Conservation (phyloP, 139 green algal genomes). For the Gonium pectorale region DNA sequence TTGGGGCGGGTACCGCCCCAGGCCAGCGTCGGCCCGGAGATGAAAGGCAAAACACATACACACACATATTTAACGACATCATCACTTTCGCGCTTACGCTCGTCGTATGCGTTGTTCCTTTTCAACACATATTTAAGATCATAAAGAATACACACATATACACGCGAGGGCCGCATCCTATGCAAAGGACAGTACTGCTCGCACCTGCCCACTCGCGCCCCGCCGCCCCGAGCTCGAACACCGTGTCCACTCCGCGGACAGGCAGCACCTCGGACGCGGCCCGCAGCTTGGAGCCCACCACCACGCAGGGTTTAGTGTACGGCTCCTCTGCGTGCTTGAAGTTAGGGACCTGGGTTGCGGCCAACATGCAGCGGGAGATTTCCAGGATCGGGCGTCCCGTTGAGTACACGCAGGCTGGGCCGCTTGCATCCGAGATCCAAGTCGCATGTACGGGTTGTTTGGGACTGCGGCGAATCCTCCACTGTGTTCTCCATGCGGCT, state of each 20-base stretch:
- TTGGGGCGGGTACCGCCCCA: too few species aligned
- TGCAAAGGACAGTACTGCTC: too few species aligned
- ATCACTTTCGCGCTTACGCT: too few species aligned
- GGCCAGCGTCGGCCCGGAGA: too few species aligned
- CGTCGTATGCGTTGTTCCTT: too few species aligned
- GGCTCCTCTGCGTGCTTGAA: not conserved
- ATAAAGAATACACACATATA: too few species aligned
- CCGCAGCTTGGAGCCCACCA: not conserved
- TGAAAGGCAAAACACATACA: too few species aligned
- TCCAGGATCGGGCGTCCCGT: not conserved
- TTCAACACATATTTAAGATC: too few species aligned
- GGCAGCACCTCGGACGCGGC: not conserved
- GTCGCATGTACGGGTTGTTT: not conserved
- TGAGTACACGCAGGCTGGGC: not conserved
- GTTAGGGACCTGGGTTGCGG: not conserved
- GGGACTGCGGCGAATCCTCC: not conserved
- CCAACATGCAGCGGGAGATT: not conserved
- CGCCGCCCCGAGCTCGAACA: not conserved
- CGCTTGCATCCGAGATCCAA: not conserved
- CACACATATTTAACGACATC: too few species aligned
- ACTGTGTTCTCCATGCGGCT: not conserved
- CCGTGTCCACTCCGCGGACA: not conserved
- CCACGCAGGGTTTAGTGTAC: not conserved
- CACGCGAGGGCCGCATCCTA: too few species aligned
- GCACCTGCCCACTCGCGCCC: not conserved